phyloP scores from a whole-genome alignment of 2,329 filamentous ascomycete species.

The Dothidotthia symphoricarpi region DNA sequence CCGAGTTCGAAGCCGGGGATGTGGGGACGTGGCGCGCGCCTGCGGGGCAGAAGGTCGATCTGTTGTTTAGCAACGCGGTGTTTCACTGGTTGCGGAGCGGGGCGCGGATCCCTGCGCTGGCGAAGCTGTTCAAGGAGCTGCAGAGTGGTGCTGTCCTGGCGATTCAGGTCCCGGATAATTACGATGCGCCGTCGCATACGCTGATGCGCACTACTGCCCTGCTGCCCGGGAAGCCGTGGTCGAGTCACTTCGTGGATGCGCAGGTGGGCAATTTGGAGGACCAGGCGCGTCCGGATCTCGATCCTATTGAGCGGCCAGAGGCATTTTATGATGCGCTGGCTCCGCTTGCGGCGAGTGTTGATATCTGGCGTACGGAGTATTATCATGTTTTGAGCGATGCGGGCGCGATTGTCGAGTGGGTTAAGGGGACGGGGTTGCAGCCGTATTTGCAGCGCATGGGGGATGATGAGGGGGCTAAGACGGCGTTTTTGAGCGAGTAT shows the following conservation, averaged over 20 bases:
- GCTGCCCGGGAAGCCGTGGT: slow-evolving; percentile 41
- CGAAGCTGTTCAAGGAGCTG: slow-evolving; percentile 45
- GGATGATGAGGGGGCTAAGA: slow-evolving; percentile 34
- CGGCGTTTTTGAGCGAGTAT: slow-evolving; percentile 51
- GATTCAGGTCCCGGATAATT: slow-evolving; percentile 56
- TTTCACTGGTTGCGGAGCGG: slow-evolving; percentile 56
- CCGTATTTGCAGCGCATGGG: slow-evolving; percentile 55
- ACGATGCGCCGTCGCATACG: slow-evolving; percentile 50
- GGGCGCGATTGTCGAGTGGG: slow-evolving; percentile 58
- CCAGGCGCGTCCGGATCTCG: slow-evolving; percentile 39
- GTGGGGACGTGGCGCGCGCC: slow-evolving; percentile 43
- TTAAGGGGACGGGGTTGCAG: slow-evolving; percentile 56
- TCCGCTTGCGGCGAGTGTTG: slow-evolving; percentile 41
- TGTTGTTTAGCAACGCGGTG: slow-evolving; percentile 59
- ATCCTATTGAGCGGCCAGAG: slow-evolving; percentile 49
- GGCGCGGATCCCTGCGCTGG: slow-evolving; percentile 49
- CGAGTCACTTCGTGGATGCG: slow-evolving; percentile 21
- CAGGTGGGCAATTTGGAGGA: slow-evolving; percentile 15
- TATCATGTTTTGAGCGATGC: slow-evolving; percentile 53
- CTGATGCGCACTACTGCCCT: slow-evolving; percentile 50
- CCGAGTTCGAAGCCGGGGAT: slow-evolving; percentile 51
- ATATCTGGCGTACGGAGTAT: slow-evolving; percentile 58
- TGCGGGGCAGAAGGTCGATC: slow-evolving; percentile 7
- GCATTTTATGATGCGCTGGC: slow-evolving; percentile 53
- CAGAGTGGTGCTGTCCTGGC: slow-evolving; percentile 52